Percentiles rank a stretch among this genome's conserved stretches.
These are phyloP conservation scores for Aspergillus brunneoviolaceus DNA, from an alignment of 2,329 filamentous ascomycete genomes.

Conservation along the genomic window DNA sequence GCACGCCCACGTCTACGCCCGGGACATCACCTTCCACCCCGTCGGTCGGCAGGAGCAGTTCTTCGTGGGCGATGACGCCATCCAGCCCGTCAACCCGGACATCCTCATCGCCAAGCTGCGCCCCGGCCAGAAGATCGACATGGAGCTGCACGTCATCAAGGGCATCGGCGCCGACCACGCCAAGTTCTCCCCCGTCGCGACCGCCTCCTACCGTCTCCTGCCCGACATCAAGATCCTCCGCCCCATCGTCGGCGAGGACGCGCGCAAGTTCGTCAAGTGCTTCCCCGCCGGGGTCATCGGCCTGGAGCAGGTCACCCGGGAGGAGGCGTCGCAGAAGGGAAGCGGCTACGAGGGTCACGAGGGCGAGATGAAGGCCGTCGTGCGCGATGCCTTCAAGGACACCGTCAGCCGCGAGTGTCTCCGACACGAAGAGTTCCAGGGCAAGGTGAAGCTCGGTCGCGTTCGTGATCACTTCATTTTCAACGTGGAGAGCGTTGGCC, in stretches of 20 bases:
- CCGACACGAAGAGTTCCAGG: constrained; percentile 88
- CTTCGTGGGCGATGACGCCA: constrained; percentile 66
- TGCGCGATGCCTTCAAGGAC: constrained; percentile 84
- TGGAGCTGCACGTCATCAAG: constrained; percentile 92
- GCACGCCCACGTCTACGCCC: constrained; percentile 79
- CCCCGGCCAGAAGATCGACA: constrained; percentile 80
- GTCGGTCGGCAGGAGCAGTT: constrained; percentile 69
- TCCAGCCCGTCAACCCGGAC: constrained; percentile 81
- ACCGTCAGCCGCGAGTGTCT: constrained; percentile 92
- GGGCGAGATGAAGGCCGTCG: constrained; percentile 84
- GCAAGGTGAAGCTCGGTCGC: constrained; percentile 90
- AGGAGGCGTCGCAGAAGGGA: constrained; percentile 61
- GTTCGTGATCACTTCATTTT: constrained; percentile 97
- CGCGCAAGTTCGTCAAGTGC: constrained; percentile 83
- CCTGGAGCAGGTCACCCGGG: constrained; percentile 67
- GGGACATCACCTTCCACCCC: constrained; percentile 73
- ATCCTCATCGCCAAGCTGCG: constrained; percentile 93
- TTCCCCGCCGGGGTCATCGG: constrained; percentile 87
- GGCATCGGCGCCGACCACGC: constrained; percentile 91
- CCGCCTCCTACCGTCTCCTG: constrained; percentile 86
- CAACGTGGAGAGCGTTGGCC: constrained; percentile 88
- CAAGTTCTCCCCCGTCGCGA: constrained; percentile 95
- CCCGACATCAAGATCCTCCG: constrained; percentile 80
- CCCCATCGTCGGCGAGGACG: constrained; percentile 84
- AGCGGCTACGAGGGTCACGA: constrained; percentile 71